Evolutionary conservation across 352 stramenopile species (phyloP), one percentile per base, ranked within the genome.

Genomic region (Globisporangium echinulatum): DNA sequence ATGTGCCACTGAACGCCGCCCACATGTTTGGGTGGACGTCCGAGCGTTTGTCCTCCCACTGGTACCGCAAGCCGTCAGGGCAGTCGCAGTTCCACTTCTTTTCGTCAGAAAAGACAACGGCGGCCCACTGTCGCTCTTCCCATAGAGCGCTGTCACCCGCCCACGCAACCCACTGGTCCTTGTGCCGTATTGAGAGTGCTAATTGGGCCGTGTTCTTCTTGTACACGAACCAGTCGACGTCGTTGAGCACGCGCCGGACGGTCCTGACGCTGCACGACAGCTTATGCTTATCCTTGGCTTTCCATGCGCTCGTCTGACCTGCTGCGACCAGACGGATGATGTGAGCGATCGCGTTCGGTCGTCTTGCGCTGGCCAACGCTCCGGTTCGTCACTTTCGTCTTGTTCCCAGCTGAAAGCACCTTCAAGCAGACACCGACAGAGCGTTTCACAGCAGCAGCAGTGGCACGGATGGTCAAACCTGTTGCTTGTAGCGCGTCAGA

Each of bases 141-240:
- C 39, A 43, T 3, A 43, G 1, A 1, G 39, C 39, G 7, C 39
- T 4, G 9, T 49, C n/a, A 7, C 17, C 13, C 25, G 39, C 6
- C 49, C 49, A 54, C 49, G 39, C 9, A 13, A 54, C 42, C 13
- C 49, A 13, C 10, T 54, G 49, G 25, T 43, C 49, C 42, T 42
- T 1, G 44, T 49, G 44, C 7, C 44, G n/a, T 14, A 33, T 49
- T 3, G 44, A n/a, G 14, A 36, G 33, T 36, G 39, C 39, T 43
- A 3, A 3, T 11, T 43, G 7, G 3, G 39, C 39, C 39, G 39
- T 5, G 7, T 11, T 13, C 51, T 47, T 38, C 51, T 56, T 56
- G 36, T 47, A 56, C 51, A 17, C 37, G 33, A 56, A 15, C 51
- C 37, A 56, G 36, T 56, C 51, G 51, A 56, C 36, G 14, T 44